These are phyloP conservation scores for Chalciporus sphaerocephalus DNA, from an alignment of 768 basidiomycete genomes.

Conservation along the genomic window DNA sequence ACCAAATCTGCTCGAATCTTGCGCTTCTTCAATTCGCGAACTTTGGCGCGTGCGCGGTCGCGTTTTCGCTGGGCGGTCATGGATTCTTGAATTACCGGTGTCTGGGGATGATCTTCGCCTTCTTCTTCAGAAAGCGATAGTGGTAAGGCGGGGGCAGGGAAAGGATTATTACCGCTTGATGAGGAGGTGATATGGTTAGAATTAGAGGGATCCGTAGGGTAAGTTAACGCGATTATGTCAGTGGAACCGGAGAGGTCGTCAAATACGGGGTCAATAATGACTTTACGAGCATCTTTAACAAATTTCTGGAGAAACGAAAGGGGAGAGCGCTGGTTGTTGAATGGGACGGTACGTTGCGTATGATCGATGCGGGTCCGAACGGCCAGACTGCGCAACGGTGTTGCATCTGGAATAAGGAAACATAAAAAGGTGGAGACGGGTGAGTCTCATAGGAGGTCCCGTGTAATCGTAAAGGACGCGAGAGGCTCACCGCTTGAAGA, in stretches of 20 bases:
- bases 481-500: slow-evolving; percentile 46
- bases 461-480: background rate
- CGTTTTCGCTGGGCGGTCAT: slow-evolving; percentile 25
- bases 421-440: background rate
- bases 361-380: slow-evolving; percentile 35
- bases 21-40: slow-evolving; percentile 53
- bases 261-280: slow-evolving; percentile 47
- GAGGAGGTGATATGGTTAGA: slow-evolving; percentile 20
- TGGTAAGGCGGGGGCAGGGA: slow-evolving; percentile 18
- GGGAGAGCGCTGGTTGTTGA: slow-evolving; percentile 37
- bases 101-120: slow-evolving; percentile 11
- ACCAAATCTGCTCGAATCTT: slow-evolving; percentile 36
- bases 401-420: slow-evolving; percentile 44
- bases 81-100: slow-evolving; percentile 16
- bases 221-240: slow-evolving; percentile 16
- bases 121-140: slow-evolving; percentile 35
- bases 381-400: slow-evolving; percentile 48
- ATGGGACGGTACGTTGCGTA: slow-evolving; percentile 37
- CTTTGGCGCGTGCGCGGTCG: slow-evolving; percentile 47
- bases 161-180: slow-evolving; percentile 19
- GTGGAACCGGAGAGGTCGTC: slow-evolving; percentile 17
- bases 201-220: slow-evolving; percentile 30
- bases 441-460: slow-evolving; percentile 8
- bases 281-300: slow-evolving; percentile 48
- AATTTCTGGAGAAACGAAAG: slow-evolving; percentile 55